These are phyloP conservation scores for Fraxinus excelsior DNA, from an alignment of 257 asterid species.

Conservation along the genomic window DNA sequence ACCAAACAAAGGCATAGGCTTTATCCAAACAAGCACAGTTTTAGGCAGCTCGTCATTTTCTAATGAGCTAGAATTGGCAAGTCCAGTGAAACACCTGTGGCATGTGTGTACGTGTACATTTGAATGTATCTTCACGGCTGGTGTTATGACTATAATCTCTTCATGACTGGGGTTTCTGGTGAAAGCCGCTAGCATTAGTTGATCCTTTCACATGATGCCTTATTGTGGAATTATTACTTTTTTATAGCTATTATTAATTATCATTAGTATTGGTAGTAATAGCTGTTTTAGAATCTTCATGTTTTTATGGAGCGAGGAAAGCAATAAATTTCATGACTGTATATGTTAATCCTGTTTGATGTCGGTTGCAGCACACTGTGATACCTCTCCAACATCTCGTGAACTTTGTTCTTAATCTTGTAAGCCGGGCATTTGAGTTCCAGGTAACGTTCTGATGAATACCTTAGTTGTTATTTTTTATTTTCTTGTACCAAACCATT, in stretches of 20 bases:
- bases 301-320: neutral
- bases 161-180: neutral
- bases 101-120: neutral
- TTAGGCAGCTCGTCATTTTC: neutral
- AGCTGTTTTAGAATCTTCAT: neutral
- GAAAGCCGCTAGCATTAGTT: neutral
- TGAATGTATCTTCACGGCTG: too few relatives aligned
- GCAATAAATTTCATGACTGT: neutral
- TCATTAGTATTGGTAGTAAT: too few relatives aligned
- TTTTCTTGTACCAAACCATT: conserved; percentile 3
- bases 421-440: conserved; percentile 93
- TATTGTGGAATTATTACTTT: neutral
- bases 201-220: neutral
- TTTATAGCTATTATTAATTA: neutral
- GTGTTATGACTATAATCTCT: neutral
- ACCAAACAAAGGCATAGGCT: neutral
- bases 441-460: conserved; percentile 57
- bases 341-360: conserved; percentile 14
- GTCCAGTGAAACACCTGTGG: neutral
- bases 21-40: neutral
- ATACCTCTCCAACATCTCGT: conserved; percentile 92
- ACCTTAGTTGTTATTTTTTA: neutral
- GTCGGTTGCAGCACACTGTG: conserved; percentile 83
- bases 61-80: neutral
- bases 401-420: conserved; percentile 83